These are phyloP conservation scores for Crithidia expoeki DNA, from an alignment of 208 protist genomes.

Conservation along the genomic window DNA sequence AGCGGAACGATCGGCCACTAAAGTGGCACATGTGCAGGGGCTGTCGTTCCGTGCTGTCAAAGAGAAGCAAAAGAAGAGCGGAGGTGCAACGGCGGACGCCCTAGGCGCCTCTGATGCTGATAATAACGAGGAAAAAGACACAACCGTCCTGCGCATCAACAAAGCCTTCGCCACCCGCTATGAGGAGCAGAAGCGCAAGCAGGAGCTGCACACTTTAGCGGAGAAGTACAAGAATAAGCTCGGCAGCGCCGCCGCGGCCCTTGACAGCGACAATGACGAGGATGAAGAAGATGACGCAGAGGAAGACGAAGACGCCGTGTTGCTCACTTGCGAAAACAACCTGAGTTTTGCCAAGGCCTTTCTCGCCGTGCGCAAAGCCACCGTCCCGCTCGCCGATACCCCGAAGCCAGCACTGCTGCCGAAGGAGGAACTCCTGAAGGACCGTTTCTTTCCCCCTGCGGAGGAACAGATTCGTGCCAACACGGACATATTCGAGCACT, in stretches of 20 bases:
- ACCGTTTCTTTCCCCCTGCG: conserved; percentile 71
- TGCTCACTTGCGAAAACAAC: conserved; percentile 82
- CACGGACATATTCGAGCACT: conserved; percentile 54
- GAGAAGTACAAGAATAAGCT: conserved; percentile 82
- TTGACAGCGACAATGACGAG: conserved; percentile 25
- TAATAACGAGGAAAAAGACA: conserved; percentile 12
- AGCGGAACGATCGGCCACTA: not conserved
- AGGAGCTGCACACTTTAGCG: conserved; percentile 85
- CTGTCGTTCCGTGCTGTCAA: conserved; percentile 17
- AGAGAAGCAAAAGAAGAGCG: conserved; percentile 1
- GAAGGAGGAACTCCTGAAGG: conserved; percentile 37
- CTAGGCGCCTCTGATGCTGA: not conserved
- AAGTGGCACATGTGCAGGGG: conserved; percentile 24
- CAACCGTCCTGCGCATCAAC: conserved; percentile 67
- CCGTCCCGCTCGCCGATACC: conserved; percentile 18
- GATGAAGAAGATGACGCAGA: conserved; percentile 73
- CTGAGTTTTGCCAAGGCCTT: conserved; percentile 83
- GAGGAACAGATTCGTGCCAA: conserved; percentile 79
- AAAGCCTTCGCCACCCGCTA: conserved; percentile 80
- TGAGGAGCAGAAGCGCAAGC: conserved; percentile 88
- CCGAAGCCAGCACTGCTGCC: conserved; percentile 17
- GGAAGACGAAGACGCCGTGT: conserved; percentile 82
- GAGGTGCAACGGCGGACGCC: not conserved
- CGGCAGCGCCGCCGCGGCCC: conserved; percentile 18
- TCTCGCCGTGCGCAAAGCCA: conserved; percentile 74